Evolutionary conservation across 495 filamentous ascomycete genomes (phyloP).

Genomic region (Aspergillus biplanus): DNA sequence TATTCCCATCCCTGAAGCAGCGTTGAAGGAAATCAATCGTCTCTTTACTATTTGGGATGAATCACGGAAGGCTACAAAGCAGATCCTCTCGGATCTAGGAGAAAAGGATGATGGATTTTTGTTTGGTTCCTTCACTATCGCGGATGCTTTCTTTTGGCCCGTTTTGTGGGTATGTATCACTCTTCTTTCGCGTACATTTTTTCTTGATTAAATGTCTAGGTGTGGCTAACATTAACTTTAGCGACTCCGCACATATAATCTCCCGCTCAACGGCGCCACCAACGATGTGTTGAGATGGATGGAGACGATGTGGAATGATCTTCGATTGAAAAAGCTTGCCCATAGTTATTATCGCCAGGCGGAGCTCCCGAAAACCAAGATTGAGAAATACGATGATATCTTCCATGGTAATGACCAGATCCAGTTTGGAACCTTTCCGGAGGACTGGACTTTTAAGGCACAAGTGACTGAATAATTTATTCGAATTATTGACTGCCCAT

Average conservation of each 20-base stretch:
- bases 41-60: constrained; percentile 23
- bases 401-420: constrained; percentile 39
- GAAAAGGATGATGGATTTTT: constrained; percentile 14
- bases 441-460: constrained; percentile 43
- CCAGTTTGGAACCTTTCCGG: constrained; percentile 36
- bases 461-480: neutral
- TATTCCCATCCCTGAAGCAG: constrained; percentile 31
- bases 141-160: constrained; percentile 15
- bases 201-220: too few relatives aligned
- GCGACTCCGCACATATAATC: constrained; percentile 50
- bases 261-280: constrained; percentile 41
- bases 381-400: constrained; percentile 47
- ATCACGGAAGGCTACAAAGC: constrained; percentile 20
- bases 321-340: constrained; percentile 33
- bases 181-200: neutral
- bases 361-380: constrained; percentile 37
- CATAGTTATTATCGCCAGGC: constrained; percentile 45
- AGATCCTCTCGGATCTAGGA: constrained; percentile 28
- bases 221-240: constrained; percentile 16
- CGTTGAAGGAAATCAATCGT: constrained; percentile 31
- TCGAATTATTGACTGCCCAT: neutral
- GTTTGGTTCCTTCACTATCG: constrained; percentile 16
- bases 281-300: constrained; percentile 48
- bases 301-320: constrained; percentile 53
- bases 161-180: constrained; percentile 12